Percentiles rank a stretch among this genome's conserved stretches.
Conservation (phyloP, 768 basidiomycete genomes). For the Amanita pallidorosea region DNA sequence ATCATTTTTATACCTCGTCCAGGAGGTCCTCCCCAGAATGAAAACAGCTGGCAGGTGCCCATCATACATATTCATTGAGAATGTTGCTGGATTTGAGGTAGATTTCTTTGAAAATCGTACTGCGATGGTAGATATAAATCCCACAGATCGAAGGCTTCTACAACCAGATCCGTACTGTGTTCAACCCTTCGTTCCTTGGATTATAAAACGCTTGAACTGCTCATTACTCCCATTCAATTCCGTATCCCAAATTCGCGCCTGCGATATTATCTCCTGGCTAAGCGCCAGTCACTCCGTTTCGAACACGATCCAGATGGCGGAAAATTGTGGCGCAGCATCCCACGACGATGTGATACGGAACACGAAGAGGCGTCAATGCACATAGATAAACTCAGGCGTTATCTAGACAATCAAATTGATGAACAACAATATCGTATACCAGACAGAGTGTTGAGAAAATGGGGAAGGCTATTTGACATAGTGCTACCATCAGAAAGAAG, state of each 20-base stretch:
- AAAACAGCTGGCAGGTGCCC: slow-evolving; percentile 36
- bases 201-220: slow-evolving; percentile 49
- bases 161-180: slow-evolving; percentile 46
- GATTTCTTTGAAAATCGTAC: slow-evolving; percentile 6
- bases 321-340: slow-evolving; percentile 41
- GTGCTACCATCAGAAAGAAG: slow-evolving; percentile 50
- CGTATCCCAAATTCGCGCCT: slow-evolving; percentile 76
- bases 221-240: slow-evolving; percentile 69
- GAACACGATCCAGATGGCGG: slow-evolving; percentile 10
- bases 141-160: slow-evolving; percentile 41
- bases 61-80: slow-evolving; percentile 57
- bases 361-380: neutral
- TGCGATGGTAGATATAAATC: slow-evolving; percentile 1
- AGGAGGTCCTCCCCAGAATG: slow-evolving; percentile 50
- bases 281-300: slow-evolving; percentile 31
- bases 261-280: slow-evolving; percentile 73
- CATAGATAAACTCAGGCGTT: slow-evolving; percentile 22
- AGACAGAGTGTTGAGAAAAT: slow-evolving; percentile 55
- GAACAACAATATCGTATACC: slow-evolving; percentile 30
- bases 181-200: slow-evolving; percentile 39
- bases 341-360: slow-evolving; percentile 21
- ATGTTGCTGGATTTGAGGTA: slow-evolving; percentile 81
- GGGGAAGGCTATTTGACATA: slow-evolving; percentile 77
- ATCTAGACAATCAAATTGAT: slow-evolving; percentile 24
- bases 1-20: slow-evolving; percentile 66